Percentiles rank a stretch among this genome's conserved stretches.
Conservation (phyloP, 495 filamentous ascomycete genomes). For the Articulospora tetracladia region DNA sequence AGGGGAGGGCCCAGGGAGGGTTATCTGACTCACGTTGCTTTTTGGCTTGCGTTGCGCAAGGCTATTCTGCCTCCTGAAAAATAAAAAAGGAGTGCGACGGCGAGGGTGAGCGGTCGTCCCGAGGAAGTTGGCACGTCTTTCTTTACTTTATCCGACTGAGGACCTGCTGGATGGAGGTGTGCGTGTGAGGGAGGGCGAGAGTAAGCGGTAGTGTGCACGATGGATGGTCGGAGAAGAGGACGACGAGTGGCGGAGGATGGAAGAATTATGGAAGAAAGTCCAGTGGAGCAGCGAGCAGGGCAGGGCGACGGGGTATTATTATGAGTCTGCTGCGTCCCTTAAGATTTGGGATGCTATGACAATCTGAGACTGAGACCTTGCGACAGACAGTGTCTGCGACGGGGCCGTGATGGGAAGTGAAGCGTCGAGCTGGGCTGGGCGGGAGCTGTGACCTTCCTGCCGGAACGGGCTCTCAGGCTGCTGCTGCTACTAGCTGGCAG, state of each 20-base stretch:
- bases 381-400: conserved; percentile 19
- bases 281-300: neutral
- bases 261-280: neutral
- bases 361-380: conserved; percentile 23
- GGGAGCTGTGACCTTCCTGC: conserved; percentile 20
- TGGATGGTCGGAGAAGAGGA: too few species aligned
- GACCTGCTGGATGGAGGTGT: neutral
- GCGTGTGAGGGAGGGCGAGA: neutral
- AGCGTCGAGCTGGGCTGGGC: conserved; percentile 4
- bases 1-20: too few species aligned
- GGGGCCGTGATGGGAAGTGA: neutral
- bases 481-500: too few species aligned
- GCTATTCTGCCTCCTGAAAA: conserved; percentile 11
- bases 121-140: neutral
- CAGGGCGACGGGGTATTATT: conserved; percentile 14
- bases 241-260: neutral
- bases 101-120: neutral
- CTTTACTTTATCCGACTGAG: neutral
- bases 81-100: conserved; percentile 1
- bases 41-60: conserved; percentile 16
- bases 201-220: neutral
- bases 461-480: conserved; percentile 5
- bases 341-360: conserved; percentile 20
- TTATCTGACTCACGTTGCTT: conserved; percentile 22
- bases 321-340: conserved; percentile 5